Conservation (phyloP, 225 moss, liverwort and hornwort species). For the Bryoerythrophyllum caledonicum region DNA sequence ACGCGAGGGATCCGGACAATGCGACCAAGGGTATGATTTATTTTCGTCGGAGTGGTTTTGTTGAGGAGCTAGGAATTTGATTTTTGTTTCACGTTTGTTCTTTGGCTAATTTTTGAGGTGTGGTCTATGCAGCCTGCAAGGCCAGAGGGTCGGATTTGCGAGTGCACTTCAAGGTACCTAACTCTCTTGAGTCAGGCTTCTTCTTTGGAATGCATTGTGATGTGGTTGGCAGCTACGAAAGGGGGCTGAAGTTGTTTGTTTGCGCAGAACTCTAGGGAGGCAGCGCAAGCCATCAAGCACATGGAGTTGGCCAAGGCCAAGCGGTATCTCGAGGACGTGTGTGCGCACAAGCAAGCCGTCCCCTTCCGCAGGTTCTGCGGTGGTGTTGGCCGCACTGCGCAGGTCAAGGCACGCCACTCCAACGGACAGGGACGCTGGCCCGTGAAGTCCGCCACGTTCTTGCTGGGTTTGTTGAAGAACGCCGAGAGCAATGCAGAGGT, state of each 20-base stretch:
- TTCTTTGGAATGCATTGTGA: not conserved
- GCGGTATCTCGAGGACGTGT: conserved; percentile 78
- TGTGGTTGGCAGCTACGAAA: not conserved
- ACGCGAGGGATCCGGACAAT: conserved; percentile 51
- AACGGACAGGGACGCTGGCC: conserved; percentile 93
- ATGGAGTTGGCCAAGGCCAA: conserved; percentile 60
- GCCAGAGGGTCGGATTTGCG: conserved; percentile 58
- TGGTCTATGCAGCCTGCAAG: conserved; percentile 52
- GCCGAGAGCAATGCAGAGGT: conserved; percentile 90
- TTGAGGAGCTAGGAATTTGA: not conserved
- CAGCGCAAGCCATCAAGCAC: conserved; percentile 64
- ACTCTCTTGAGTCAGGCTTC: not conserved
- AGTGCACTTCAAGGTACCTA: conserved; percentile 42
- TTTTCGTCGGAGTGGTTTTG: not conserved
- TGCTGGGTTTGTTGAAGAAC: conserved; percentile 82
- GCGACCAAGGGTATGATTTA: conserved; percentile 40
- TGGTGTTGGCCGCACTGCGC: conserved; percentile 85
- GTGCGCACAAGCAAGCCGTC: conserved; percentile 84
- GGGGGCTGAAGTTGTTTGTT: not conserved
- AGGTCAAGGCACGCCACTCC: conserved; percentile 77
- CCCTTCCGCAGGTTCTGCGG: conserved; percentile 86
- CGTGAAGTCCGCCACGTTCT: conserved; percentile 79
- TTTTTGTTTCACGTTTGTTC: not conserved
- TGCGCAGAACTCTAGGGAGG: conserved; percentile 52
- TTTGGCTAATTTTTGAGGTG: not conserved